Base-by-base conservation (phyloP, 495 filamentous ascomycete species). In the Hypoxylon lenormandii region DNA sequence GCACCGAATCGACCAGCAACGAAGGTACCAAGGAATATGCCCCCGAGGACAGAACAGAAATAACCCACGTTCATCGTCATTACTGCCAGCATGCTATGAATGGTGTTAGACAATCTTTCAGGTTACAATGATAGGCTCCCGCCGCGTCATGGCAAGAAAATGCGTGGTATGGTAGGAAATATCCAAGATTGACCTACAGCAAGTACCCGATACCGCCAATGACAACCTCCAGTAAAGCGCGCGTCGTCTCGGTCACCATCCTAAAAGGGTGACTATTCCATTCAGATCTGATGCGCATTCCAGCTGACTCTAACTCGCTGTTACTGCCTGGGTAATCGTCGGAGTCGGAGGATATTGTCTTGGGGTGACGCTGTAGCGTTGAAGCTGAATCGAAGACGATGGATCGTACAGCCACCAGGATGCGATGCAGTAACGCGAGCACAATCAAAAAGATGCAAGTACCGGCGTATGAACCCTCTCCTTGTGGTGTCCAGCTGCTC, bases 11-110 rank as follows among this genome's bases (percentile, higher is more conserved):
- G 68, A 4, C 91, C 91, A 46, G 90, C 81, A 0, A 83, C 82
- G 53, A 94, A 77, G 72, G 92, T 91, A 1, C 92, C 92, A 0
- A 92, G 75, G 69, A 94, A 94, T 11, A 86, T 81, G 1, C 92
- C 92, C 1, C 77, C 89, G 18, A 96, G 82, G 0, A 94, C 86
- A 0, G 92, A 92, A 28, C 91, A 79, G 74, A 94, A 95, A 70
- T 94, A 96, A 10, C 92, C 92, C 23, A 95, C 85, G 70, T 96
- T 96, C 84, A 92, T 84, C 7, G 92, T 94, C 92, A 96, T 96
- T 45, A 95, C 90, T 5, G 91, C 91, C 73, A 96, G 78, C 92
- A 96, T 96, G 15, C 92, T 96, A 70, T 33, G n/a, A 13, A 11
- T 11, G 16, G 0, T 26, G 30, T 49, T 0, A 55, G 52, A 19